Evolutionary conservation across 306 rosid genomes (phyloP).

Genomic region (Trifolium fragiferum): DNA sequence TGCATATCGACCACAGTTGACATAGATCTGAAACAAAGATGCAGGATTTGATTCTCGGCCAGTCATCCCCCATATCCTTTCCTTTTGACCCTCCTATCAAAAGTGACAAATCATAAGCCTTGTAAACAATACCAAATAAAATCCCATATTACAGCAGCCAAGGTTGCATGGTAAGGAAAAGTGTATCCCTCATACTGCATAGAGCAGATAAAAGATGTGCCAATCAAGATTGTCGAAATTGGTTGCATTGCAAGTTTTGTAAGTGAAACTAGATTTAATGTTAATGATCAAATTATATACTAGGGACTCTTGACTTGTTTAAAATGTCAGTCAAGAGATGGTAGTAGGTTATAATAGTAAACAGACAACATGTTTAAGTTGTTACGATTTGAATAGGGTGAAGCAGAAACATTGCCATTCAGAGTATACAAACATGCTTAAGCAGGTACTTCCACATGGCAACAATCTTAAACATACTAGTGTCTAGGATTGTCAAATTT

Average conservation of each 20-base stretch:
- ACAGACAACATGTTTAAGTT: neutral
- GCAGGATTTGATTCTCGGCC: conserved; percentile 87
- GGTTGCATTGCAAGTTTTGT: neutral
- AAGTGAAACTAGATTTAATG: neutral
- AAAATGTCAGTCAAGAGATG: conserved; percentile 6
- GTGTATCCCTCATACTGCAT: neutral
- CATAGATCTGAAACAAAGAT: conserved; percentile 80
- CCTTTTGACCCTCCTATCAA: conserved; percentile 70
- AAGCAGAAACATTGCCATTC: neutral
- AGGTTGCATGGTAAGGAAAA: conserved; percentile 13
- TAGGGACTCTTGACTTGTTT: neutral
- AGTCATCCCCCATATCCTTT: conserved; percentile 75
- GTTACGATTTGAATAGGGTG: neutral
- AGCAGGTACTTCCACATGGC: too few species aligned
- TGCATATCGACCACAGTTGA: conserved; percentile 78
- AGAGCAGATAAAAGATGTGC: conserved; percentile 21
- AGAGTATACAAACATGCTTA: too few species aligned
- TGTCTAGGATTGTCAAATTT: too few species aligned
- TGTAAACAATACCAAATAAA: conserved; percentile 37
- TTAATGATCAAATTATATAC: conserved; percentile 1
- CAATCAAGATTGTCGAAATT: neutral
- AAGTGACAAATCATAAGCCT: conserved; percentile 44
- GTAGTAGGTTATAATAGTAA: neutral
- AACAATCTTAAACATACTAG: too few species aligned
- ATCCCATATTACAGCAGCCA: conserved; percentile 9